phyloP scores from a whole-genome alignment of 1,284 basidiomycete genomes.

The Leucoagaricus sp. region DNA sequence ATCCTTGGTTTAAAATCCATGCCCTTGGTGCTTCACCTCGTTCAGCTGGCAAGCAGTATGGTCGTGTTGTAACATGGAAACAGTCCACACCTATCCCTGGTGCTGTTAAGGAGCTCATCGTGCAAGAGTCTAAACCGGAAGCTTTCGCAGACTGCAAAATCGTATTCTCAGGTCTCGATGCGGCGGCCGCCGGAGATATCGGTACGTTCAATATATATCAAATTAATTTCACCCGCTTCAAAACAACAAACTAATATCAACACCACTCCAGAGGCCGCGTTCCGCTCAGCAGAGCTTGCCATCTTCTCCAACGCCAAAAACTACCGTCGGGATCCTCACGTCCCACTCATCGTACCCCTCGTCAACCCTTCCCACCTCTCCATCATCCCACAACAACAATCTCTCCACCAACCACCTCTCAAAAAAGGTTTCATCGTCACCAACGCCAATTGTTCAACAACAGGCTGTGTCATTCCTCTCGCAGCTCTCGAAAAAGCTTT shows the following conservation, averaged over 20 bases:
- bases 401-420: conserved; percentile 69
- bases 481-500: conserved; percentile 91
- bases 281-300: conserved; percentile 85
- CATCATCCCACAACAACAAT: conserved; percentile 84
- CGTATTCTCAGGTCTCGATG: conserved; percentile 94
- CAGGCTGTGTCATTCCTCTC: conserved; percentile 91
- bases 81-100: conserved; percentile 80
- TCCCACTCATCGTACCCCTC: conserved; percentile 97
- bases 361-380: conserved; percentile 90
- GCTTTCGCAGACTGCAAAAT: conserved; percentile 82
- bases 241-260: not conserved
- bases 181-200: conserved; percentile 93
- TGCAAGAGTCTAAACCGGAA: conserved; percentile 80
- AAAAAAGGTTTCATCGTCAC: conserved; percentile 95
- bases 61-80: conserved; percentile 88
- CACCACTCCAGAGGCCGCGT: conserved; percentile 72
- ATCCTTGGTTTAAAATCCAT: conserved; percentile 91
- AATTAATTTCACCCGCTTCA: not conserved
- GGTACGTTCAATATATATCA: conserved; percentile 55
- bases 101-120: conserved; percentile 66
- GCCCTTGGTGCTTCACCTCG: conserved; percentile 89
- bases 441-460: conserved; percentile 99
- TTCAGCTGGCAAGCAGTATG: conserved; percentile 88
- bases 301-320: conserved; percentile 99
- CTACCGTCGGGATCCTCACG: conserved; percentile 89